Percentiles rank a stretch among this genome's conserved stretches.
Conservation (phyloP, 2,329 filamentous ascomycete species). For the Sporothrix brasiliensis region DNA sequence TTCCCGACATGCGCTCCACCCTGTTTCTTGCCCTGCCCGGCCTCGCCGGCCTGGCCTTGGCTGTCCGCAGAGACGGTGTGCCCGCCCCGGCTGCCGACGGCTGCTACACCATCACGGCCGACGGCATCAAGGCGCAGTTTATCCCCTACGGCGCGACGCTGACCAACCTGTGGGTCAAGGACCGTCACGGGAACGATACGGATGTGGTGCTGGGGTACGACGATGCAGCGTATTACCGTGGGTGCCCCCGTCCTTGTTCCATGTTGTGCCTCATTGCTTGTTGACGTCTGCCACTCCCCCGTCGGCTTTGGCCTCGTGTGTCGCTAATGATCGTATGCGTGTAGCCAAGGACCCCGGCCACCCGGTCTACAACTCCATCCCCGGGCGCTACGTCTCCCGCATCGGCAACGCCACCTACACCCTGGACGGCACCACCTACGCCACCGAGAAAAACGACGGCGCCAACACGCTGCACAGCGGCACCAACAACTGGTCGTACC, state of each 20-base stretch:
- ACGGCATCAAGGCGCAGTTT: constrained; percentile 49
- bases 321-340: neutral
- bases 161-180: constrained; percentile 65
- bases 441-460: constrained; percentile 58
- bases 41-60: constrained; percentile 33
- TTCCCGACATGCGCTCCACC: constrained; percentile 13
- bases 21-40: constrained; percentile 32
- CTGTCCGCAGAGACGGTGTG: neutral
- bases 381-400: constrained; percentile 65
- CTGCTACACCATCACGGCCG: constrained; percentile 44
- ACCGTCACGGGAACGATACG: constrained; percentile 62
- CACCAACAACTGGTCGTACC: constrained; percentile 64
- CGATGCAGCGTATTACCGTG: constrained; percentile 60
- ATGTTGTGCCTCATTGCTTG: neutral
- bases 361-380: constrained; percentile 64
- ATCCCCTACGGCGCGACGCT: constrained; percentile 64
- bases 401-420: constrained; percentile 62
- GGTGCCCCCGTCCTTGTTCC: neutral
- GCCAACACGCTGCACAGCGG: constrained; percentile 61
- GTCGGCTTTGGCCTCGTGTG: neutral
- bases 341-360: constrained; percentile 53
- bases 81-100: constrained; percentile 41
- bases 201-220: constrained; percentile 68
- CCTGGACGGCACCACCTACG: constrained; percentile 57
- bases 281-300: neutral